Conservation (phyloP, 1,284 basidiomycete genomes). For the Kwoniella shivajii region DNA sequence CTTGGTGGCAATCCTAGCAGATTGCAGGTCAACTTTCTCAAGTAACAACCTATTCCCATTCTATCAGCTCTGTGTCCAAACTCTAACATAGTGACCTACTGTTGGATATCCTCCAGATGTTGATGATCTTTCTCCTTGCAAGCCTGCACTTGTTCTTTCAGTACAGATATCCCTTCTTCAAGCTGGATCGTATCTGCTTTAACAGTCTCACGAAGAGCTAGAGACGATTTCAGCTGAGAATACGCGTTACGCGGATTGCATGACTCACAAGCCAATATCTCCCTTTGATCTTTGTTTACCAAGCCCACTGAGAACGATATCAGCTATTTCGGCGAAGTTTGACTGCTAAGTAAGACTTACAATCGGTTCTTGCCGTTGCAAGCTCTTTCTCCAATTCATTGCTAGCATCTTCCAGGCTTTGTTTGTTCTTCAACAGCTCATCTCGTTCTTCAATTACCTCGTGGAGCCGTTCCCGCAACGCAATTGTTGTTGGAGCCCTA, state of each 20-base stretch:
- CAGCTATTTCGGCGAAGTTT: background rate
- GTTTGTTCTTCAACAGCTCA: slow-evolving; percentile 62
- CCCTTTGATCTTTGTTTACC: slow-evolving; percentile 56
- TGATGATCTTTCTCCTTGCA: slow-evolving; percentile 81
- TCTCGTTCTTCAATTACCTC: slow-evolving; percentile 85
- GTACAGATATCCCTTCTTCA: slow-evolving; percentile 65
- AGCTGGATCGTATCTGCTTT: slow-evolving; percentile 80
- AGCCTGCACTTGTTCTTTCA: slow-evolving; percentile 71
- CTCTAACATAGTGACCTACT: slow-evolving; percentile 17
- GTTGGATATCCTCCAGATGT: slow-evolving; percentile 88
- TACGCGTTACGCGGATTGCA: background rate
- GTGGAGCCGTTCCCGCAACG: slow-evolving; percentile 80
- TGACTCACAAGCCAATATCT: slow-evolving; percentile 39
- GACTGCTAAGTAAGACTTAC: slow-evolving; percentile 58
- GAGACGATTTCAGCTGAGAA: slow-evolving; percentile 60
- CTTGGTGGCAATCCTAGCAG: slow-evolving; percentile 78
- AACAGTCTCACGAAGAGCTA: slow-evolving; percentile 80
- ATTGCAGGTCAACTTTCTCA: slow-evolving; percentile 89
- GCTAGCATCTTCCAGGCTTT: slow-evolving; percentile 59
- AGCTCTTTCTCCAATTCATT: slow-evolving; percentile 70
- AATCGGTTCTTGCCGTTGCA: slow-evolving; percentile 80
- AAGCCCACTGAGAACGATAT: slow-evolving; percentile 41
- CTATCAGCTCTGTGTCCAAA: background rate
- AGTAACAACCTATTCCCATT: slow-evolving; percentile 62
- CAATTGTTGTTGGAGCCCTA: slow-evolving; percentile 82